A percentile compares a stretch with the other conserved stretches of the same genome.
Evolutionary conservation across 1,139 yeast genomes (phyloP).

Genomic region (Zhuliangozyma blackwelliae): DNA sequence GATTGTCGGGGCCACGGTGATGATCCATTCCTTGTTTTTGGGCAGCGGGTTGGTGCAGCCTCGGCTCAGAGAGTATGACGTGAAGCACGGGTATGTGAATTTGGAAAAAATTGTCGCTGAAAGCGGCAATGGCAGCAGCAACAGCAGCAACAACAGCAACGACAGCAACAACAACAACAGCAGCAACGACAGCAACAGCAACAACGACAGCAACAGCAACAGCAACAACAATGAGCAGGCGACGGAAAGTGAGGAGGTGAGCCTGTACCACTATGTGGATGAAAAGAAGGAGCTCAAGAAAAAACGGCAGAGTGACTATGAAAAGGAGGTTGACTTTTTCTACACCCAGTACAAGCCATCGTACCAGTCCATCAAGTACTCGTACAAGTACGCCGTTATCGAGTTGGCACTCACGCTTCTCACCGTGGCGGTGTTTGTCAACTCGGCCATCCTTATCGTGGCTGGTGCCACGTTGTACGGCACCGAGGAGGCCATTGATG

Average conservation of each 20-base stretch:
- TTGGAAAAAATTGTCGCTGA: slow-evolving; percentile 14
- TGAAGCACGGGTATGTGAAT: slow-evolving; percentile 43
- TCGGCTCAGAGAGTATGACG: slow-evolving; percentile 63
- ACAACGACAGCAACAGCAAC: background rate
- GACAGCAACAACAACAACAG: too few species aligned
- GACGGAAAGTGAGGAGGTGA: slow-evolving; percentile 3
- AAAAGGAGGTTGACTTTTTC: slow-evolving; percentile 31
- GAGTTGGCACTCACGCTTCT: slow-evolving; percentile 66
- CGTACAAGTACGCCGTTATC: slow-evolving; percentile 60
- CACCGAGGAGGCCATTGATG: slow-evolving; percentile 61
- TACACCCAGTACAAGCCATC: slow-evolving; percentile 58
- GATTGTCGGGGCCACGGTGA: slow-evolving; percentile 75
- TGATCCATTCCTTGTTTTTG: slow-evolving; percentile 75
- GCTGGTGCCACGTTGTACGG: slow-evolving; percentile 71
- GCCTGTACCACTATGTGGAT: too few species aligned
- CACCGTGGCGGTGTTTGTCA: slow-evolving; percentile 74
- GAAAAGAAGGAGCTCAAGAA: background rate
- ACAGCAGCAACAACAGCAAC: too few species aligned
- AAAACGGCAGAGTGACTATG: slow-evolving; percentile 5
- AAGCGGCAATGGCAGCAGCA: too few species aligned
- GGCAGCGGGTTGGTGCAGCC: slow-evolving; percentile 79
- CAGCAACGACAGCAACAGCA: background rate
- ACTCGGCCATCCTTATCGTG: slow-evolving; percentile 70
- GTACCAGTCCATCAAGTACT: slow-evolving; percentile 57
- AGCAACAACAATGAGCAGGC: background rate